These are phyloP conservation scores for Oryza officinalis DNA, from an alignment of 176 grass and related monocot genomes.

Conservation along the genomic window DNA sequence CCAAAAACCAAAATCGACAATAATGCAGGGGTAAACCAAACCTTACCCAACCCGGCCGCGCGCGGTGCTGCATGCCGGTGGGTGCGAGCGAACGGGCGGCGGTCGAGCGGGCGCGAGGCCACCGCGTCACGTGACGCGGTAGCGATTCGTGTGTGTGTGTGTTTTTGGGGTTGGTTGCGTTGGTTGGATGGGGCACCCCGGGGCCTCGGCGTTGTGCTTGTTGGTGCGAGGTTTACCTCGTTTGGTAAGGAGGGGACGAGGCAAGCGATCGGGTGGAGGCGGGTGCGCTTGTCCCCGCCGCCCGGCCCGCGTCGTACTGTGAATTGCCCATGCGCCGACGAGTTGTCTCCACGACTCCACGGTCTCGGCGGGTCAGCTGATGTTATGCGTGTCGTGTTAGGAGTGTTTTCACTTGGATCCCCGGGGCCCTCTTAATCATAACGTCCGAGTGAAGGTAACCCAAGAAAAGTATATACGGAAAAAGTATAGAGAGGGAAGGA, in stretches of 20 bases:
- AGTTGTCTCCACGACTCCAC: background rate
- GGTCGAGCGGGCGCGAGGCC: background rate
- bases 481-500: background rate
- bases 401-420: background rate
- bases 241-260: background rate
- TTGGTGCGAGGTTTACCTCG: constrained; percentile 1
- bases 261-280: constrained; percentile 33
- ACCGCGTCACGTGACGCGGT: constrained; percentile 41
- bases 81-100: background rate
- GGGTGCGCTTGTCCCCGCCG: constrained; percentile 29
- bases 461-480: background rate
- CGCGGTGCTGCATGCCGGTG: background rate
- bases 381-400: background rate
- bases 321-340: constrained; percentile 20
- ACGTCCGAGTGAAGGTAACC: background rate
- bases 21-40: background rate
- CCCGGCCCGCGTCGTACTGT: background rate
- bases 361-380: background rate
- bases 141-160: constrained; percentile 4
- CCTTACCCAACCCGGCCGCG: background rate
- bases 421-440: background rate
- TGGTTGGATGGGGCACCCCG: background rate
- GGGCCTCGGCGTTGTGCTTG: background rate
- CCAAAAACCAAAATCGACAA: background rate
- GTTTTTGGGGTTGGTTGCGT: background rate